Percentiles rank a stretch among this genome's conserved stretches.
phyloP scores from a whole-genome alignment of 225 moss, liverwort and hornwort genomes.

The Bryoerythrophyllum caledonicum region DNA sequence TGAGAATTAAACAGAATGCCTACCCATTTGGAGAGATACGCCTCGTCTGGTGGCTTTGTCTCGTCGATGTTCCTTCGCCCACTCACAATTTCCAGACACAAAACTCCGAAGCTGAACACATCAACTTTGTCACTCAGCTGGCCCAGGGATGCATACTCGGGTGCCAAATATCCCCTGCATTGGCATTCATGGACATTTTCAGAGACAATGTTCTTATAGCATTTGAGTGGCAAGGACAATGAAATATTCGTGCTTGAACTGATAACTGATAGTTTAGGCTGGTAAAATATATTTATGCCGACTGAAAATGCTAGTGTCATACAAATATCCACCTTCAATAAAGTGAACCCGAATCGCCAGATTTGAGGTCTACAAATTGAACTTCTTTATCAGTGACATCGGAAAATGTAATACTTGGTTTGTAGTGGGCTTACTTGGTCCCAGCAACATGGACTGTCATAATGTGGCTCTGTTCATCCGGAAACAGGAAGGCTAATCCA shows the following conservation, averaged over 20 bases:
- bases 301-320: too few species aligned
- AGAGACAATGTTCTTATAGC: too few species aligned
- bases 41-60: not conserved
- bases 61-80: not conserved
- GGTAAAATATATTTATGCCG: too few species aligned
- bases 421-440: slow-evolving; percentile 19
- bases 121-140: not conserved
- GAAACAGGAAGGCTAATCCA: slow-evolving; percentile 18
- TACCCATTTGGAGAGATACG: not conserved
- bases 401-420: not conserved
- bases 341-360: not conserved
- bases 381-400: too few species aligned
- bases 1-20: not conserved
- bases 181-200: too few species aligned
- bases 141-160: not conserved
- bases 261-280: too few species aligned
- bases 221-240: too few species aligned
- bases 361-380: too few species aligned
- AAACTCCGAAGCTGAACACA: slow-evolving; percentile 7
- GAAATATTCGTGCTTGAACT: too few species aligned
- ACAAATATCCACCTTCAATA: not conserved
- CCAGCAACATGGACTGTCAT: slow-evolving; percentile 18
- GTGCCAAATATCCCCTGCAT: slow-evolving; percentile 14
- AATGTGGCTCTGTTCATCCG: slow-evolving; percentile 12
- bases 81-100: not conserved